Conservation (phyloP, 306 rosid species). For the Amphicarpaea edgeworthii region DNA sequence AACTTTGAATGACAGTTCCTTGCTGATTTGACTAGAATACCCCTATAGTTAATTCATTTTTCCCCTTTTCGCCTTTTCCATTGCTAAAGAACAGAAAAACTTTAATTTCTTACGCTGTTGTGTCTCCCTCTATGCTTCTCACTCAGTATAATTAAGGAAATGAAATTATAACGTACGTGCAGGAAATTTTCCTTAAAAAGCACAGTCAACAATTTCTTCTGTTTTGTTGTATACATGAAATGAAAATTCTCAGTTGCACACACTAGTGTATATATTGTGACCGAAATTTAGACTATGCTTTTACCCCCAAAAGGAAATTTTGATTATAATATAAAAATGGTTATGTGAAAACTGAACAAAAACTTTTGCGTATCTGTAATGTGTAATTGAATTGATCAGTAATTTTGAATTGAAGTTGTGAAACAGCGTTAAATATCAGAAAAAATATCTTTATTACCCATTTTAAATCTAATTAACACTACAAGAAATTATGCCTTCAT, state of each 20-base stretch:
- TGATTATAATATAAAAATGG: not conserved
- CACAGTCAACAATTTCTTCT: not conserved
- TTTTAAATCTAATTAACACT: no score
- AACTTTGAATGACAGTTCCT: conserved; percentile 78
- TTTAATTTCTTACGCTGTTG: conserved; percentile 49
- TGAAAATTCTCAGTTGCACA: not conserved
- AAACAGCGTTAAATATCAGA: no score
- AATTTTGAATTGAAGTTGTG: no score
- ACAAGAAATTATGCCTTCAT: no score
- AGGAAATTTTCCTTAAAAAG: not conserved
- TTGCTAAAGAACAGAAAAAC: conserved; percentile 31
- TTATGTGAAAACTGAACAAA: not conserved
- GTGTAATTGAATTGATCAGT: no score
- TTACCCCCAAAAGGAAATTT: not conserved
- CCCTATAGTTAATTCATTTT: conserved; percentile 52
- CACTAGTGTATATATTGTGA: not conserved
- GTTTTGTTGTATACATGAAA: no score
- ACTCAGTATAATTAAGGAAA: not conserved
- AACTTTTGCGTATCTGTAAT: not conserved
- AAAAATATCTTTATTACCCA: no score
- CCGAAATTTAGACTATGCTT: not conserved
- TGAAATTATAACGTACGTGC: not conserved
- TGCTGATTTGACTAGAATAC: conserved; percentile 54
- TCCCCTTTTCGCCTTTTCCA: conserved; percentile 15
- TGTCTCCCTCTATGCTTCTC: conserved; percentile 45